Evolutionary conservation across 345 rosid genomes (phyloP).

Genomic region (Syzygium grande): DNA sequence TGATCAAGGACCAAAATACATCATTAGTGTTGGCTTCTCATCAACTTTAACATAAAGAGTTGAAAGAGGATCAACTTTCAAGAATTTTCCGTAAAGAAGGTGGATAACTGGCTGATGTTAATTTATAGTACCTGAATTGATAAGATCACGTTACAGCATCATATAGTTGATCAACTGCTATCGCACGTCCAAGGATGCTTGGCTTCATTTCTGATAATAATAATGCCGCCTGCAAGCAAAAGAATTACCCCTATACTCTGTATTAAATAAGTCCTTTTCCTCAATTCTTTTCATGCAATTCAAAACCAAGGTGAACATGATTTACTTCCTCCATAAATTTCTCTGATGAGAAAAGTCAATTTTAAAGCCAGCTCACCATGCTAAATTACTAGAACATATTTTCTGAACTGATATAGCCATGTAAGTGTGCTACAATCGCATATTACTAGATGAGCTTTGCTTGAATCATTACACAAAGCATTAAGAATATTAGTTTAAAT

Average conservation of each 20-base stretch:
- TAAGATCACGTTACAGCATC: conserved; percentile 50
- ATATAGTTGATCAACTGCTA: conserved; percentile 18
- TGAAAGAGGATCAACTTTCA: background rate
- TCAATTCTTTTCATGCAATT: background rate
- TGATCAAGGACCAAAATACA: background rate
- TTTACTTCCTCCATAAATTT: background rate
- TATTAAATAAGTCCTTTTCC: background rate
- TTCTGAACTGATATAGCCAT: no score
- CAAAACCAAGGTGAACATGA: background rate
- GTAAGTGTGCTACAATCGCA: no score
- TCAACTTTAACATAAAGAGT: background rate
- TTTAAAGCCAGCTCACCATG: background rate
- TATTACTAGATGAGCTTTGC: no score
- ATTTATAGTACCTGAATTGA: conserved; percentile 36
- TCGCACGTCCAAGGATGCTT: conserved; percentile 33
- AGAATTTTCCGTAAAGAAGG: background rate
- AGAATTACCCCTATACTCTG: no score
- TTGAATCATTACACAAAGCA: background rate
- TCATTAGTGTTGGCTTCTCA: background rate
- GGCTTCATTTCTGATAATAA: conserved; percentile 32
- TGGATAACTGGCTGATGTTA: background rate
- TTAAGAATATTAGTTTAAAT: conserved; percentile 25
- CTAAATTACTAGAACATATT: no score
- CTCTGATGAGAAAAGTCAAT: background rate
- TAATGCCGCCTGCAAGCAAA: conserved; percentile 28